phyloP scores from a whole-genome alignment of 2,329 filamentous ascomycete genomes.

The Aspergillus hiratsukae region DNA sequence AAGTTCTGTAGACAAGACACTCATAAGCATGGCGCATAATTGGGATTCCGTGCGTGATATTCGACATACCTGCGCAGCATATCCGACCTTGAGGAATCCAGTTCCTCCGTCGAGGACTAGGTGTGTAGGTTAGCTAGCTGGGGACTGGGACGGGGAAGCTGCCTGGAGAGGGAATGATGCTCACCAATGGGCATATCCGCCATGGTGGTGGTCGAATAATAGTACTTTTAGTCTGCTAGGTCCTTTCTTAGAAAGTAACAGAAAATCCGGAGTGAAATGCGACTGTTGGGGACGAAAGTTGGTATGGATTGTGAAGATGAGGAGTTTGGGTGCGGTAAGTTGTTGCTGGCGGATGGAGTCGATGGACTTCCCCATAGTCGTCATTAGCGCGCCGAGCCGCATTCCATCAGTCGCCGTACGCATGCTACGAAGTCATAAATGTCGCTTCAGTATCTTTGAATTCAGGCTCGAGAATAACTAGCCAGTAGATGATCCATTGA shows the following conservation, averaged over 20 bases:
- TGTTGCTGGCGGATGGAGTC: not conserved
- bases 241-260: not conserved
- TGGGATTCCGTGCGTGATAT: not conserved
- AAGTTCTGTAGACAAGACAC: constrained; percentile 67
- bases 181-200: constrained; percentile 49
- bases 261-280: constrained; percentile 2
- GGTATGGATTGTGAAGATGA: constrained; percentile 1
- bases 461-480: not conserved
- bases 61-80: constrained; percentile 72
- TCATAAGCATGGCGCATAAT: constrained; percentile 4
- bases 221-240: constrained; percentile 7
- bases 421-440: not conserved
- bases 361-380: not conserved
- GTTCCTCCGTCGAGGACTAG: constrained; percentile 98
- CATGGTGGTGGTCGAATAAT: constrained; percentile 29
- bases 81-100: constrained; percentile 99
- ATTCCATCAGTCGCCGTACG: not conserved
- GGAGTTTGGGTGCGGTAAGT: not conserved
- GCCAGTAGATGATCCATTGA: not conserved
- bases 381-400: not conserved
- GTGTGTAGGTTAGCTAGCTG: constrained; percentile 24
- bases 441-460: not conserved
- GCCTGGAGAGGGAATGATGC: constrained; percentile 17
- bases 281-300: not conserved
- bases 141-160: constrained; percentile 18